Base-by-base conservation (phyloP, 2,329 filamentous ascomycete genomes). In the Claviceps sp. region DNA sequence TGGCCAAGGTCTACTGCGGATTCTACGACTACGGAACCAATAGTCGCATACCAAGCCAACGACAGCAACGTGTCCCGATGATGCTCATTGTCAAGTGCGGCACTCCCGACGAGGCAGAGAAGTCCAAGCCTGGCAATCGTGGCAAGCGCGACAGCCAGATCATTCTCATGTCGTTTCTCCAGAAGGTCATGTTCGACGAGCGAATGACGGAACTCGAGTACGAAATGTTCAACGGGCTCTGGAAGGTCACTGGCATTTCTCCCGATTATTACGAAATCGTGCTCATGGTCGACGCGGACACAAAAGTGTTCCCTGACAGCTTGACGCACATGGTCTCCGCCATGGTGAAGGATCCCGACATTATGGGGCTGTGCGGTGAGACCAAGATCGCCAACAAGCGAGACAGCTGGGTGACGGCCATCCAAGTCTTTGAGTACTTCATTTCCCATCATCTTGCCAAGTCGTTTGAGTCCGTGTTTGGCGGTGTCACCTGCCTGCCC, bases 141-240 rank as follows among this genome's bases (percentile, higher is more conserved):
- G 94, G 93, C 70, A 98, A 98, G 77, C 88, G 93, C 66, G 93
- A 98, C 76, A 95, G 89, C 73, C 93, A 98, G 69, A 96, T 98
- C 63, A 93, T 98, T 60, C 78, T 98, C 59, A 98, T 98, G 93
- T 96, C 90, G 5, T 98, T 98, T 77, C 73, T 98, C 60, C 93
- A 98, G 66, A 98, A 98, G 73, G 93, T 98, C 64, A 98, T 98
- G 93, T 98, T 98, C 62, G 93, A 98, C 66, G 94, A 98, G 71
- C 87, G 93, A 56, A 98, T 98, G 93, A 98, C 94, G 18, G 91
- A 98, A 68, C 84, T 98, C 50, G 93, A 98, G 68, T 98, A 89
- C 64, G 93, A 98, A 66, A 97, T 98, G 87, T 98, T 98, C 75
- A 98, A 97, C 66, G 93, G 93, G 51, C 77, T 98, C 57, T 98